phyloP scores from a whole-genome alignment of 1,284 basidiomycete genomes.

The Cryptococcus sp. region DNA sequence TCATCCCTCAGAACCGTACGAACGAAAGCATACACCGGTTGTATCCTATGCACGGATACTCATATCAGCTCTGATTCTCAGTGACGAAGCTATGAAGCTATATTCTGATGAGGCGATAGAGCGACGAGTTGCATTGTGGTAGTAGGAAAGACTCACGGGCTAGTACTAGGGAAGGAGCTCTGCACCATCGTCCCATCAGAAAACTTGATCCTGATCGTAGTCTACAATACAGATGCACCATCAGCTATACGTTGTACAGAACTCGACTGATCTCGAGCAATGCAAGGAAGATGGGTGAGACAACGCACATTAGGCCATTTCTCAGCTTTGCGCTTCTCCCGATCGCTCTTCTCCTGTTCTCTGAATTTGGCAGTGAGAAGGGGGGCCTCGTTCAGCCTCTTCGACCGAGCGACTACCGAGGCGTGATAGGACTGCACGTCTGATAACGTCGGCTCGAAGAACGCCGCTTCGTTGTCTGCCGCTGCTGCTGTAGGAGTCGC shows the following conservation, averaged over 20 bases:
- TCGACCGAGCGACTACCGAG: conserved; percentile 34
- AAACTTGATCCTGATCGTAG: conserved; percentile 51
- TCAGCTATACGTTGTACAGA: background rate
- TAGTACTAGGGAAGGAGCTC: conserved; percentile 44
- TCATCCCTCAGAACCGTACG: conserved; percentile 35
- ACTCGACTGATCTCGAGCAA: background rate
- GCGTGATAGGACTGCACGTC: conserved; percentile 47
- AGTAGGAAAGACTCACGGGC: conserved; percentile 33
- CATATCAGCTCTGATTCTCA: background rate
- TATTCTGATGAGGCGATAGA: background rate
- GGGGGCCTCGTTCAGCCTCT: conserved; percentile 46
- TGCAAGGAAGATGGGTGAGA: background rate
- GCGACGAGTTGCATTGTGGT: background rate
- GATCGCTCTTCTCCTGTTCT: conserved; percentile 39
- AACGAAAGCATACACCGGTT: conserved; percentile 52
- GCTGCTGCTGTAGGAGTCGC: background rate
- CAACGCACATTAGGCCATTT: conserved; percentile 50
- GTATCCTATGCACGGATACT: conserved; percentile 35
- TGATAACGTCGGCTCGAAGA: conserved; percentile 45
- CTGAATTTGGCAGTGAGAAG: conserved; percentile 43
- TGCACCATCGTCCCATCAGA: conserved; percentile 51
- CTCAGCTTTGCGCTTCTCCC: conserved; percentile 41
- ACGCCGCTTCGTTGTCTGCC: conserved; percentile 36
- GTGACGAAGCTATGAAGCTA: background rate
- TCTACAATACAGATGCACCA: too few species aligned